Base-by-base conservation (phyloP, 192 early-diverging fungal species). In the Spizellomyces punctatus region DNA sequence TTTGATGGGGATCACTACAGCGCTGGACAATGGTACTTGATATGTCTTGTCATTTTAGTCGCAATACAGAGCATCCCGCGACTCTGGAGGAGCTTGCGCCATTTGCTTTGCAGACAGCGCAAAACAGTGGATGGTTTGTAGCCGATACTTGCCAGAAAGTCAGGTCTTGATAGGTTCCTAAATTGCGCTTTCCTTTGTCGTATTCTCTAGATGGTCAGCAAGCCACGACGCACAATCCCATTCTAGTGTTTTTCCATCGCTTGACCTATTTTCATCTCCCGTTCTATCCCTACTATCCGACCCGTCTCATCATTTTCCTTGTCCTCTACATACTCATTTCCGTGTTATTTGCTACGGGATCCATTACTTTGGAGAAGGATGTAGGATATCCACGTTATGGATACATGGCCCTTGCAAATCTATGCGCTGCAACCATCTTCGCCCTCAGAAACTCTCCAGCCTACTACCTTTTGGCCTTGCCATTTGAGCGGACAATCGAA, bases 401-500 rank as follows among this genome's bases (percentile, higher is more conserved):
- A 7, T 69, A 57, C 54, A 17, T 69, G 55, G 67, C 67, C 52
- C 50, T 69, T 17, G 21, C 57, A 52, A 69, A 69, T 48, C 22
- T 69, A 16, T 69, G 21, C 43, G 67, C 50, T 8, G 67, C 67
- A 21, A 48, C 59, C 27, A 17, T 69, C 36, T 69, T 69, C 50
- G 67, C 55, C 16, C 67, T 69, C 36, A 47, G 67, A 19, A 69
- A 69, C 56, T 58, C 67, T 10, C 67, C 67, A 9, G 54, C 52
- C n/a, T 59, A 58, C 43, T 69, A 59, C 55, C 41, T 66, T 49
- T 46, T 69, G 19, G 22, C 22, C 56, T 46, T 69, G 57, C 67
- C 67, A 9, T 69, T 69, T 69, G 67, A 69, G 22, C 52, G 67
- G 7, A 69, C 67, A 8, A 45, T 69, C 67, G 55, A 69, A 16